These are phyloP conservation scores for Podaxis carcinomalis DNA, from an alignment of 768 basidiomycete genomes.

Conservation along the genomic window DNA sequence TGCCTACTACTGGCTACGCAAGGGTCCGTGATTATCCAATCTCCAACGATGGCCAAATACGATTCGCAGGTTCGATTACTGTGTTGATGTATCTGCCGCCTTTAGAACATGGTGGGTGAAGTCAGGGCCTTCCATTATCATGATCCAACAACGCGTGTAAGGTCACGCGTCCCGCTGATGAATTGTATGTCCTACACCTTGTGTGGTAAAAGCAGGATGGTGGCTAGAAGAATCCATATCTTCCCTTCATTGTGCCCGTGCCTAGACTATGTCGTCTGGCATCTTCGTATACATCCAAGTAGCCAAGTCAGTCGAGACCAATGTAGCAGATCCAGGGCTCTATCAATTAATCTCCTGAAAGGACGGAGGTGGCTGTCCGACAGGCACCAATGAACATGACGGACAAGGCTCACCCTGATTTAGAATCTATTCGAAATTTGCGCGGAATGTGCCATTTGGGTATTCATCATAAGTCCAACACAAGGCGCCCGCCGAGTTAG, in stretches of 20 bases:
- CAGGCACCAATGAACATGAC: conserved; percentile 22
- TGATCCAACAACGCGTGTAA: no score
- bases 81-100: not conserved
- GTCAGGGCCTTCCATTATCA: not conserved
- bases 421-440: conserved; percentile 1
- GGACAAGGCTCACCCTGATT: not conserved
- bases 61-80: not conserved
- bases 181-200: not conserved
- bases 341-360: conserved; percentile 26
- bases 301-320: not conserved
- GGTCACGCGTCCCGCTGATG: not conserved
- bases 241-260: not conserved
- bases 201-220: not conserved
- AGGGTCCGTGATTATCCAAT: no score
- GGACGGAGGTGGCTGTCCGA: conserved; percentile 36
- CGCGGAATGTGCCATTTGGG: conserved; percentile 14
- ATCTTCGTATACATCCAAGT: not conserved
- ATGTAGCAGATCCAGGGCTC: not conserved
- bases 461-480: conserved; percentile 19
- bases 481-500: conserved; percentile 7
- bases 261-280: not conserved
- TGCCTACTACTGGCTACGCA: no score
- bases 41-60: no score
- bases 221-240: not conserved
- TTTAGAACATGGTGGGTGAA: not conserved